These are phyloP conservation scores for Penicillium sp. DNA, from an alignment of 2,329 filamentous ascomycete genomes.

Conservation along the genomic window DNA sequence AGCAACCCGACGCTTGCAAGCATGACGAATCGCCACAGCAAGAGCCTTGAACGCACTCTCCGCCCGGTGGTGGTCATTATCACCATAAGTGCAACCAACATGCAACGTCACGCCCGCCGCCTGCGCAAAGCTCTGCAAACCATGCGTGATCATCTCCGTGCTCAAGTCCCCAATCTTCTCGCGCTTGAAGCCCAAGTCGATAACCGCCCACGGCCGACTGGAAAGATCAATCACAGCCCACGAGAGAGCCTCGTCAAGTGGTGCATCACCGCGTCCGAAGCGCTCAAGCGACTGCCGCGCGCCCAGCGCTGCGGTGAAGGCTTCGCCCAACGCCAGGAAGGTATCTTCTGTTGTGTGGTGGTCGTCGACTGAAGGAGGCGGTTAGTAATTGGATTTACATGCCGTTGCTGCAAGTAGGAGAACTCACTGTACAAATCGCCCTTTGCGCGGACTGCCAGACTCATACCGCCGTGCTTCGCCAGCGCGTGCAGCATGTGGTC, in stretches of 20 bases:
- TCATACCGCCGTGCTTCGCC: constrained; percentile 95
- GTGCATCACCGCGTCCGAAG: constrained; percentile 88
- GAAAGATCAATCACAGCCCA: constrained; percentile 93
- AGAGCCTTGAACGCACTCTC: constrained; percentile 97
- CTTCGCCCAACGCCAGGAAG: constrained; percentile 82
- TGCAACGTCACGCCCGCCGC: constrained; percentile 89
- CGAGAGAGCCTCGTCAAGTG: constrained; percentile 91
- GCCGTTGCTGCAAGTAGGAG: background rate
- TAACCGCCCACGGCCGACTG: constrained; percentile 81
- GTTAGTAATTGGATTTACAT: background rate
- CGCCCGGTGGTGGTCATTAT: constrained; percentile 93
- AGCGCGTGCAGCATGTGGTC: constrained; percentile 99
- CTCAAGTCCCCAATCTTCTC: constrained; percentile 93
- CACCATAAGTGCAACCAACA: constrained; percentile 84
- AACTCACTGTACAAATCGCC: constrained; percentile 85
- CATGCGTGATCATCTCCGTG: constrained; percentile 97
- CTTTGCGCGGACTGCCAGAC: constrained; percentile 74
- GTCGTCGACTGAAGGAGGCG: constrained; percentile 71
- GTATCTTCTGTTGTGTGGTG: constrained; percentile 97
- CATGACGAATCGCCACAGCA: constrained; percentile 78
- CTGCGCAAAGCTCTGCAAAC: constrained; percentile 89
- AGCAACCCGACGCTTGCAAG: constrained; percentile 68
- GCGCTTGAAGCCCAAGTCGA: constrained; percentile 78
- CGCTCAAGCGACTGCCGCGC: constrained; percentile 77
- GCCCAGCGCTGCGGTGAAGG: constrained; percentile 78